Conservation (phyloP, 164 flowering plant genomes). For the Kingdonia uniflora region DNA sequence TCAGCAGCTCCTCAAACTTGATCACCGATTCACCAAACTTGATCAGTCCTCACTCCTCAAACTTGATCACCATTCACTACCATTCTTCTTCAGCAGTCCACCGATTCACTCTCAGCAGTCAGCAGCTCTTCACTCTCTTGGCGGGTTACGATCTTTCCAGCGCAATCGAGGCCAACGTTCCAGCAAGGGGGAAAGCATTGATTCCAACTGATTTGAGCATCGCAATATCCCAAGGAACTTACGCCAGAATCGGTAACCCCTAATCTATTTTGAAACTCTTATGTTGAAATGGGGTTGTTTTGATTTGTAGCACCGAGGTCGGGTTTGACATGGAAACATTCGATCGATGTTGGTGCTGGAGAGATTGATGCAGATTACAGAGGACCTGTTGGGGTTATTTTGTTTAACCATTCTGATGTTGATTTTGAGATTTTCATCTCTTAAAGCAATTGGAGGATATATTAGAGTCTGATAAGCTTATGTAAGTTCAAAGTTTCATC, state of each 20-base stretch:
- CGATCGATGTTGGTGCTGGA: conserved; percentile 87
- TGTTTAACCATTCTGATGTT: conserved; percentile 76
- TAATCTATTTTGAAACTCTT: too few relatives aligned
- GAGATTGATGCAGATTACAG: conserved; percentile 95
- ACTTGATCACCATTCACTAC: too few relatives aligned
- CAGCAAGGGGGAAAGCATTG: conserved; percentile 69
- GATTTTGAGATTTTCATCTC: conserved; percentile 42
- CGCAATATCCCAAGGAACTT: conserved; percentile 62
- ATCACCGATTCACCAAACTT: too few relatives aligned
- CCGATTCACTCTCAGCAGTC: too few relatives aligned
- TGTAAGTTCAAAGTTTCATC: too few relatives aligned
- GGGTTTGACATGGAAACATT: conserved; percentile 84
- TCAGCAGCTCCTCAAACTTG: too few relatives aligned
- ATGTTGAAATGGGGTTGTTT: conserved; percentile 7
- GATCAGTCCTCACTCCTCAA: too few relatives aligned
- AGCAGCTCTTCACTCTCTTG: too few relatives aligned
- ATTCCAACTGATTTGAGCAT: conserved; percentile 74
- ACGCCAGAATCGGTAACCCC: conserved; percentile 77
- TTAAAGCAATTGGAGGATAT: conserved; percentile 46
- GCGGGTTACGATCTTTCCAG: conserved; percentile 78
- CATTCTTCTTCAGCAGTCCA: too few relatives aligned
- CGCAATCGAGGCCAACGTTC: conserved; percentile 51
- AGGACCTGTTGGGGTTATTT: conserved; percentile 67
- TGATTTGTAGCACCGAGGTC: conserved; percentile 69
- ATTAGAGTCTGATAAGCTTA: conserved; percentile 42